Evolutionary conservation across 2,329 filamentous ascomycete genomes (phyloP), one percentile per base, ranked within the genome.

Genomic region (Macrophomina tecta): DNA sequence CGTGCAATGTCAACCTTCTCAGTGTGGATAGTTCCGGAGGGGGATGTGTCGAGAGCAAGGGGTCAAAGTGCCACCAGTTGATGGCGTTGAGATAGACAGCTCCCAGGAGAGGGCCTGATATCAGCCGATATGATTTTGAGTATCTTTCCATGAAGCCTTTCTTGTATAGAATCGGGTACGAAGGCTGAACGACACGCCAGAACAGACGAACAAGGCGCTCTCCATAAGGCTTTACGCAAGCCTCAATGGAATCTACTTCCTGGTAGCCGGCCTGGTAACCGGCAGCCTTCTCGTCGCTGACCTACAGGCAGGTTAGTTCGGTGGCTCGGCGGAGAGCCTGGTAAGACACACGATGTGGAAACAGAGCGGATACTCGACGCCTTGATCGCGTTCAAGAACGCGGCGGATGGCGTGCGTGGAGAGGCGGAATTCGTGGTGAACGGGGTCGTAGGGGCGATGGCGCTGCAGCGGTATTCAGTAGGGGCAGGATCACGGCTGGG

Each of bases 131-230:
- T 0, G 85, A 85, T 11, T 84, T 79, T 34, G 81, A 80, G 70
- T 89, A 88, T 72, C 89, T 89, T 71, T 88, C 86, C 45, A 88
- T 79, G 68, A 87, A 89, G 12, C 88, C 86, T 38, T 83, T 84
- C 72, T 89, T 89, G 71, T 89, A 85, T 3, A 88, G 73, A 55
- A 88, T 83, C 1, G 86, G 86, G 70, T 86, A 87, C 66, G 81
- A 83, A 0, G 86, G 86, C 69, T 88, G 86, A 8, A 88, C 82
- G 46, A 87, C 84, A 32, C 85, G 81, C 70, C 94, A 94, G 80
- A 92, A 94, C 11, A 94, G 81, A 70, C 91, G 87, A 64, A 94
- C 86, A 61, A 95, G 82, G 62, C 62, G 62, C 23, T 52, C 48
- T 12, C 62, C 62, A 28, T 53, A 64, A 14, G 62, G 62, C 36